These are phyloP conservation scores for Argentina anserina DNA, from an alignment of 306 rosid species.

Conservation along the genomic window DNA sequence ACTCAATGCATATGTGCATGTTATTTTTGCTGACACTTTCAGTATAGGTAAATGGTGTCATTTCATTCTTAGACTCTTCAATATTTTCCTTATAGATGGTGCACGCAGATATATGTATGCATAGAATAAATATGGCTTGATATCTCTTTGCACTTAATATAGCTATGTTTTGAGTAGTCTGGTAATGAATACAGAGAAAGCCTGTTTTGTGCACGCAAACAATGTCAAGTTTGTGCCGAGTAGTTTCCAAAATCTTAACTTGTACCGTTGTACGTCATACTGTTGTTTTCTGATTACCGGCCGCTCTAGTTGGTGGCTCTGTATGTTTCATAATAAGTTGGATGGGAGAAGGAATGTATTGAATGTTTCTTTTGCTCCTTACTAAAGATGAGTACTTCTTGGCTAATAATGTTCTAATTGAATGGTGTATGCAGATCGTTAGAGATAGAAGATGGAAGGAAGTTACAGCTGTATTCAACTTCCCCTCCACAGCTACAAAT, in stretches of 20 bases:
- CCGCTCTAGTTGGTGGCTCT: background rate
- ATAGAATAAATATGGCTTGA: background rate
- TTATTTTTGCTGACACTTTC: background rate
- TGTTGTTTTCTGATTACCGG: background rate
- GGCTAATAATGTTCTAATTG: constrained; percentile 12
- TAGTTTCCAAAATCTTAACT: background rate
- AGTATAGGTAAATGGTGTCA: background rate
- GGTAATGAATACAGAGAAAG: background rate
- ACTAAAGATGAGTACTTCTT: background rate
- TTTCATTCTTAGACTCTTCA: background rate
- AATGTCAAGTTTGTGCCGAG: background rate
- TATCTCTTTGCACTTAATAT: background rate
- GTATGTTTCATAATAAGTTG: background rate
- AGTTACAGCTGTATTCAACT: constrained; percentile 76
- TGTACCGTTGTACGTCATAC: background rate
- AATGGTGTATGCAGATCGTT: constrained; percentile 51
- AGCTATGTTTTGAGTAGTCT: background rate
- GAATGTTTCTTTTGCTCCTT: background rate
- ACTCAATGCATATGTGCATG: background rate
- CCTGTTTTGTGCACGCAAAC: background rate
- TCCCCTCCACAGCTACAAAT: constrained; percentile 93
- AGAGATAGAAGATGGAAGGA: constrained; percentile 87
- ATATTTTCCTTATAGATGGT: background rate
- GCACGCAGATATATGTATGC: background rate
- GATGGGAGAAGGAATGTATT: background rate